Evolutionary conservation across 2,329 filamentous ascomycete genomes (phyloP), one percentile per base, ranked within the genome.

Genomic region (Stagonosporopsis chrysanthemi): DNA sequence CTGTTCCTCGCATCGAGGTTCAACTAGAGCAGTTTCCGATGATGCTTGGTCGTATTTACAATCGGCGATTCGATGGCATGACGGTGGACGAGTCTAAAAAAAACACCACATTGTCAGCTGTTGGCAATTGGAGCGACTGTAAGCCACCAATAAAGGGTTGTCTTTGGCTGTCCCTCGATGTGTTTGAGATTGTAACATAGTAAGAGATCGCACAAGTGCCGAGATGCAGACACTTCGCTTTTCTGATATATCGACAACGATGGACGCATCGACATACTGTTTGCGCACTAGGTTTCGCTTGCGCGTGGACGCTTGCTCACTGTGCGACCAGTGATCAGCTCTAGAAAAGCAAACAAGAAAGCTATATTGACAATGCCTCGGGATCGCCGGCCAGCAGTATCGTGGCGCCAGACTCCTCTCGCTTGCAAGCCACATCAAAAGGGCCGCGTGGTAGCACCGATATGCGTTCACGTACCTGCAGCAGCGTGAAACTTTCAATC

Each of bases 401-500:
- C 48, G 67, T 74, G 70, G 71, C 70, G 66, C 61, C 50, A 56
- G 44, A 61, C 51, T 61, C 38, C 38, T 52, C 57, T 66, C 55
- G 66, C 63, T 65, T 64, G 63, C 57, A 67, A 70, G 66, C 70
- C 69, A 71, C 70, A 64, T 50, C 44, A 35, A 38, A 23, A 62
- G 53, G 47, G 50, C 44, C 51, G 53, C 43, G 29, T 26, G 35
- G 58, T 64, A 58, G 47, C 51, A 44, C 58, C 44, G 55, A 64
- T 40, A 17, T 48, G 50, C 56, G 50, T 53, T 62, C 67, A 67
- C 67, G 72, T 74, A 72, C 72, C 71, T 75, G 71, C 72, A 71
- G 58, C 66, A 65, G 64, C 59, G 63, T 66, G 46, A 46, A 53
- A 53, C 36, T 47, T 43, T 12, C n/a, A n/a, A 33, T 33, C 26